Base-by-base conservation (phyloP, 176 grass and related monocot genomes). In the Otatea glauca region DNA sequence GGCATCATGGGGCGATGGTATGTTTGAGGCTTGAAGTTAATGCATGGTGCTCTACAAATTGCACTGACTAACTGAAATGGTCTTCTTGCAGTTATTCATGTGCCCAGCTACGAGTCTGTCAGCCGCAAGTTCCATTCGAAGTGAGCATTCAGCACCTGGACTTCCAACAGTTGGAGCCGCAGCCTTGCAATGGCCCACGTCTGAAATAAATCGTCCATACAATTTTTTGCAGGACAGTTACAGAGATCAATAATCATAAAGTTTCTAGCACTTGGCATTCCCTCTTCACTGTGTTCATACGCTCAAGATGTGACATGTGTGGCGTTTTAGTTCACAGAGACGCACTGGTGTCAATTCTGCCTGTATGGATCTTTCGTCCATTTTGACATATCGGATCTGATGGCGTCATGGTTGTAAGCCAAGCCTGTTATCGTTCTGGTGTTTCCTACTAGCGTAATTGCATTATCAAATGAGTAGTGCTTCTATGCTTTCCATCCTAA, bases 1-100 rank as follows among this genome's bases (percentile, higher is more conserved):
- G 88, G 88, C 90, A 81, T 97, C 94, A 21, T 97, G 90, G 88
- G 89, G 94, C 1, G 92, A 97, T 10, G 94, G 92, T 97, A 94
- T 53, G 77, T 77, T 80, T 14, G 2, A 12, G 4, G 25, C 11
- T 44, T 32, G 55, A 49, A 65, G 21, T 43, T 61, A 85, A 68
- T 14, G 48, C 43, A 18, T 76, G 35, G 27, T 58, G 7, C 11
- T 43, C 0, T 0, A 29, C 25, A 54, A 23, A 13, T 14, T 75
- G 55, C 43, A 25, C 21, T 5, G 25, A 64, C 51, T 78, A 23
- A 79, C 15, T 18, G 2, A 54, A 59, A 76, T 39, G 17, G 2
- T 74, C n/a, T 70, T 89, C 1, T 75, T 89, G 77, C 83, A 97
- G 94, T 92, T 77, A 86, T 86, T 74, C 86, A 88, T 42, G 92